phyloP scores from a whole-genome alignment of 257 asterid species.

The Solanum chmielewskii region DNA sequence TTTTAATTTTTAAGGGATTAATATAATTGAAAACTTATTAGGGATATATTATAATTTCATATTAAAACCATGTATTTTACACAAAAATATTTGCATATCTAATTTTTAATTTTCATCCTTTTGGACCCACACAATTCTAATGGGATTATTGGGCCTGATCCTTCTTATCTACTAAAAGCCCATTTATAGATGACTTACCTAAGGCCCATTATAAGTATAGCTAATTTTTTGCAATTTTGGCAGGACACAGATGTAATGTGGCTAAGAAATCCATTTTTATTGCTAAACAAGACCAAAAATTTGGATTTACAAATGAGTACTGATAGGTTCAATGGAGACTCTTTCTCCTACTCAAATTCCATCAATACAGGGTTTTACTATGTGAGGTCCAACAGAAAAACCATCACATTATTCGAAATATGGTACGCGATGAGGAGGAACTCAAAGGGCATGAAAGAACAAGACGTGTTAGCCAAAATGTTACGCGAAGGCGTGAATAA shows the following conservation, averaged over 20 bases:
- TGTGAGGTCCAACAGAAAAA: slow-evolving; percentile 34
- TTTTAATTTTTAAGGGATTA: too few relatives aligned
- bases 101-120: not conserved
- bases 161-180: not conserved
- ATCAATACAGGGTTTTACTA: slow-evolving; percentile 67
- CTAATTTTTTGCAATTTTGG: not conserved
- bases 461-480: slow-evolving; percentile 41
- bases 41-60: too few relatives aligned
- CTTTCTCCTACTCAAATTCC: slow-evolving; percentile 12
- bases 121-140: not conserved
- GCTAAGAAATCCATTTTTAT: slow-evolving; percentile 51
- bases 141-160: not conserved
- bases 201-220: not conserved
- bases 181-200: not conserved
- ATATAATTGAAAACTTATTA: too few relatives aligned
- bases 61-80: too few relatives aligned
- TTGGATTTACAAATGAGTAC: slow-evolving; percentile 56
- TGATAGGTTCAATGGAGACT: slow-evolving; percentile 21
- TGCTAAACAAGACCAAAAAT: slow-evolving; percentile 10
- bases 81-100: not conserved
- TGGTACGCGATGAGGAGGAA: slow-evolving; percentile 39
- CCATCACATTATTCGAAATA: slow-evolving; percentile 32
- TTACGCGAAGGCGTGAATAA: not conserved
- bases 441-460: slow-evolving; percentile 43
- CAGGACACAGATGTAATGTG: slow-evolving; percentile 61